Evolutionary conservation across 2,329 filamentous ascomycete genomes (phyloP).

Genomic region (Xylariales sp.): DNA sequence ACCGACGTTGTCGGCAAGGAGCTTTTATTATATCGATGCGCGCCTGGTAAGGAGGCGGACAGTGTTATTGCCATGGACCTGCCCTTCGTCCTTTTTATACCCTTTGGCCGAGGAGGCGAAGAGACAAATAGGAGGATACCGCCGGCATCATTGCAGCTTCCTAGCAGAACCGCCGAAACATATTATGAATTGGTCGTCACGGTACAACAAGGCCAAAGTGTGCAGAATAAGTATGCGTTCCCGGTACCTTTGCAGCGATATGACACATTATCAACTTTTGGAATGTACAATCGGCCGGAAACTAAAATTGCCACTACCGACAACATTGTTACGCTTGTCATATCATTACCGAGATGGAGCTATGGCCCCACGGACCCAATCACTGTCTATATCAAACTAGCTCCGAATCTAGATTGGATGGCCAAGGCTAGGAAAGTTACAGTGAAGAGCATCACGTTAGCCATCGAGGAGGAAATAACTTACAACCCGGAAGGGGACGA

Average conservation of each 20-base stretch:
- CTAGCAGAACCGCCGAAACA: slow-evolving; percentile 94
- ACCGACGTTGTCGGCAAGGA: slow-evolving; percentile 96
- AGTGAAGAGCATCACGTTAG: slow-evolving; percentile 92
- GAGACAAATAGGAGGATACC: slow-evolving; percentile 91
- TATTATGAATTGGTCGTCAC: slow-evolving; percentile 97
- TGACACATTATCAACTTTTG: slow-evolving; percentile 96
- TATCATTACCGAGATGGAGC: slow-evolving; percentile 93
- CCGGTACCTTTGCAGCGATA: slow-evolving; percentile 92
- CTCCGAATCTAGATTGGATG: slow-evolving; percentile 91
- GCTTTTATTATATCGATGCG: slow-evolving; percentile 88
- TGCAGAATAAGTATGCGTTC: slow-evolving; percentile 91
- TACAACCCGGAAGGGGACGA: slow-evolving; percentile 98
- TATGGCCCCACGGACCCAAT: slow-evolving; percentile 96
- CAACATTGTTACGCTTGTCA: slow-evolving; percentile 90
- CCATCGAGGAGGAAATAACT: slow-evolving; percentile 97
- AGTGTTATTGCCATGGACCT: slow-evolving; percentile 95
- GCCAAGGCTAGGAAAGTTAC: slow-evolving; percentile 90
- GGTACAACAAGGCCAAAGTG: slow-evolving; percentile 87
- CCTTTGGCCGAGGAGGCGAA: slow-evolving; percentile 89
- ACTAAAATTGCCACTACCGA: slow-evolving; percentile 86
- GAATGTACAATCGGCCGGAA: slow-evolving; percentile 98
- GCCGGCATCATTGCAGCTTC: slow-evolving; percentile 88
- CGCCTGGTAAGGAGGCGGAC: slow-evolving; percentile 85
- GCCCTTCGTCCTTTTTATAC: slow-evolving; percentile 97
- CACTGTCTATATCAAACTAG: slow-evolving; percentile 93